A percentile compares a stretch with the other conserved stretches of the same genome.
Evolutionary conservation across 345 rosid species (phyloP).

Genomic region (Anacardium occidentale): DNA sequence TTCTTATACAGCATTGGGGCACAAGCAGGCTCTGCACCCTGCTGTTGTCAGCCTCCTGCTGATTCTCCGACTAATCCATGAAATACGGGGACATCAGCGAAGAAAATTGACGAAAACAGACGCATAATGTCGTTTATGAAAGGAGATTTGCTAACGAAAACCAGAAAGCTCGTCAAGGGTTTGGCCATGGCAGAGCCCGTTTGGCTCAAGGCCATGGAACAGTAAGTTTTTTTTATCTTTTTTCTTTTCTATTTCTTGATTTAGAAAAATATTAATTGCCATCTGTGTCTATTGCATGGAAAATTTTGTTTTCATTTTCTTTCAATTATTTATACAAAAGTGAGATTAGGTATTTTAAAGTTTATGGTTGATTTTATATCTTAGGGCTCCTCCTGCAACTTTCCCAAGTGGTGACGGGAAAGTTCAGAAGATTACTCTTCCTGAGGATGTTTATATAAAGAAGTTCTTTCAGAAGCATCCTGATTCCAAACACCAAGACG

Average conservation of each 20-base stretch:
- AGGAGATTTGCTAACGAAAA: constrained; percentile 74
- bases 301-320: not conserved
- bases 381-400: constrained; percentile 70
- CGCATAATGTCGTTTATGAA: constrained; percentile 73
- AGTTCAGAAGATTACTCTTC: constrained; percentile 63
- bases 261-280: not conserved
- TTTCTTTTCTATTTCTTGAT: constrained; percentile 22
- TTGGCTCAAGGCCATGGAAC: constrained; percentile 95
- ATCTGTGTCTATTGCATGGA: too few relatives aligned
- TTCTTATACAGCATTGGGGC: too few relatives aligned
- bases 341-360: not conserved
- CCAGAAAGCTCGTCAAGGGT: constrained; percentile 85
- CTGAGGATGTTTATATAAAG: constrained; percentile 71
- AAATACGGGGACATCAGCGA: too few relatives aligned
- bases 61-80: too few relatives aligned
- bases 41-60: too few relatives aligned
- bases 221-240: constrained; percentile 49
- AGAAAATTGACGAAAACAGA: not conserved
- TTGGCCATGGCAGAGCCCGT: constrained; percentile 67
- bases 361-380: constrained; percentile 15
- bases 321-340: not conserved
- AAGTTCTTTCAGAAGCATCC: constrained; percentile 67
- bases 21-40: too few relatives aligned
- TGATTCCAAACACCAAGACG: constrained; percentile 50
- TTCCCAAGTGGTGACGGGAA: constrained; percentile 72